phyloP scores from a whole-genome alignment of 768 basidiomycete species.

The Dendrothele bispora region DNA sequence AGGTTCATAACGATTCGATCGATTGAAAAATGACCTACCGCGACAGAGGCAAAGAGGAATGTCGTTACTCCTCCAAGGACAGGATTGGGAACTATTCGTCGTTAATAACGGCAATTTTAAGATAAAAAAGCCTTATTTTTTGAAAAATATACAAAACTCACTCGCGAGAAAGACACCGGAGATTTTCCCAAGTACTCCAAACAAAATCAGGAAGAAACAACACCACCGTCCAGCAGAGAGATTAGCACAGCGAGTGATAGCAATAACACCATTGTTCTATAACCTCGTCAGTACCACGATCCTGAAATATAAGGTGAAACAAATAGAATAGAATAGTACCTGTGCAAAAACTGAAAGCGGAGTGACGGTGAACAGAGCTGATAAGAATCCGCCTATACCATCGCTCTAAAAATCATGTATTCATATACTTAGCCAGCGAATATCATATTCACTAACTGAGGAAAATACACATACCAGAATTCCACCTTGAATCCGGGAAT shows the following conservation, averaged over 20 bases:
- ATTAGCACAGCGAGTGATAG: conserved; percentile 83
- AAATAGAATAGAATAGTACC: conserved; percentile 21
- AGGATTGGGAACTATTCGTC: conserved; percentile 69
- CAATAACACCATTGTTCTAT: conserved; percentile 81
- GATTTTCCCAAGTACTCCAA: conserved; percentile 79
- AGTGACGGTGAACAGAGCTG: conserved; percentile 78
- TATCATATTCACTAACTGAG: conserved; percentile 31
- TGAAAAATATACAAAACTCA: not conserved
- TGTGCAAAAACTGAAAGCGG: conserved; percentile 80
- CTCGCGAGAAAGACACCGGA: conserved; percentile 81
- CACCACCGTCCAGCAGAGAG: conserved; percentile 78
- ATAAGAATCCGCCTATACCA: conserved; percentile 78
- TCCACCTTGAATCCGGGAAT: conserved; percentile 82
- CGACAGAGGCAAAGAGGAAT: conserved; percentile 80
- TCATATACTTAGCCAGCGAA: conserved; percentile 41
- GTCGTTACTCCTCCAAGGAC: conserved; percentile 87
- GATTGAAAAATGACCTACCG: conserved; percentile 28
- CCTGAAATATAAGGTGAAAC: not conserved
- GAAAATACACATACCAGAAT: conserved; percentile 48
- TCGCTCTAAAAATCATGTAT: conserved; percentile 55
- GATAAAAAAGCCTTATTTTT: too few relatives aligned
- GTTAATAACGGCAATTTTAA: not conserved
- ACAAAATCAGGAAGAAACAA: conserved; percentile 75
- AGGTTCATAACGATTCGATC: too few relatives aligned
- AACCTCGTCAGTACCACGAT: too few relatives aligned